phyloP scores from a whole-genome alignment of 306 rosid genomes.

The Rubus parviflorus region DNA sequence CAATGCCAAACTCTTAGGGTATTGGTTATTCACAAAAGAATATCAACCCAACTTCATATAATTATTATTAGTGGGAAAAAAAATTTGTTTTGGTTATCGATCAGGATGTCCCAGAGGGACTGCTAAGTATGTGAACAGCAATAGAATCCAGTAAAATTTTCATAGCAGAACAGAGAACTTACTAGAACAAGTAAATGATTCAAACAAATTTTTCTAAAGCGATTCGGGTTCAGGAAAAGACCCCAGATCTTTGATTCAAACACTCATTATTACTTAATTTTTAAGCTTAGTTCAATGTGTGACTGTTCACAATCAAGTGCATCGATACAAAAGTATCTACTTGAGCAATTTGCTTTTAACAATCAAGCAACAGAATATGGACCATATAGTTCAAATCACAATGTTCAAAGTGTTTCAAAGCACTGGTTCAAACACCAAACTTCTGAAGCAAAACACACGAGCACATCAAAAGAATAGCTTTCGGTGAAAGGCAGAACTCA shows the following conservation, averaged over 20 bases:
- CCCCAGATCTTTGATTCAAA: neutral
- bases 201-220: neutral
- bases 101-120: neutral
- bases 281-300: neutral
- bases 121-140: neutral
- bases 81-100: neutral
- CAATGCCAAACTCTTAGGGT: neutral
- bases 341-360: neutral
- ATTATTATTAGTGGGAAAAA: neutral
- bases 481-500: neutral
- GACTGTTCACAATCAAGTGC: neutral
- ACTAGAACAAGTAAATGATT: neutral
- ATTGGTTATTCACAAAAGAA: neutral
- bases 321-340: neutral
- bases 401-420: too few relatives aligned
- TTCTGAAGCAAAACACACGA: neutral
- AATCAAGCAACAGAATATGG: neutral
- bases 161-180: neutral
- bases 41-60: neutral
- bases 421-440: neutral
- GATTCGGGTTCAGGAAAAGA: neutral
- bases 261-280: neutral
- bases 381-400: neutral
- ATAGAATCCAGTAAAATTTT: neutral
- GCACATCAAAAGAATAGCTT: neutral